A percentile compares a stretch with the other conserved stretches of the same genome.
Conservation (phyloP, 192 early-diverging fungal species). For the Rhizophagus sp. region DNA sequence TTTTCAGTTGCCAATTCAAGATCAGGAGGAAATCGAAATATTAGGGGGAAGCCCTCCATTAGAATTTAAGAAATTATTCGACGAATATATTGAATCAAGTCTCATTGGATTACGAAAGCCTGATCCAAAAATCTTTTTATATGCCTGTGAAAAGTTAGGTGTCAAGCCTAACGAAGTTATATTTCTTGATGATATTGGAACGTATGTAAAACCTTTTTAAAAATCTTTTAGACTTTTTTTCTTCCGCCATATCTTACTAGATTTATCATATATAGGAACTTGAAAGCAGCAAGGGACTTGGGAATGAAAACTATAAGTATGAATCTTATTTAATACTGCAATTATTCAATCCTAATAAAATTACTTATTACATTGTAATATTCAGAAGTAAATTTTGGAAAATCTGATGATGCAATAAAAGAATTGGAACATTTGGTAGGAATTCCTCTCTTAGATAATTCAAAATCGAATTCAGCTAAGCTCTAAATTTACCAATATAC, state of each 20-base stretch:
- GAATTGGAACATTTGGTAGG: slow-evolving; percentile 48
- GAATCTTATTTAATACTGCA: slow-evolving; percentile 19
- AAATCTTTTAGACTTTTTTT: not conserved
- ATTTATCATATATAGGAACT: slow-evolving; percentile 42
- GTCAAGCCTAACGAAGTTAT: slow-evolving; percentile 68
- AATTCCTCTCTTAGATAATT: slow-evolving; percentile 3
- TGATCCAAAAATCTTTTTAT: slow-evolving; percentile 69
- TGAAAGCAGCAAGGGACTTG: slow-evolving; percentile 67
- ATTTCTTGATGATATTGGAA: slow-evolving; percentile 86
- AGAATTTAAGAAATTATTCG: slow-evolving; percentile 58
- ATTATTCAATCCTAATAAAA: not conserved
- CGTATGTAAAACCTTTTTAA: slow-evolving; percentile 35
- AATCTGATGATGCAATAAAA: slow-evolving; percentile 50
- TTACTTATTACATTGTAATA: not conserved
- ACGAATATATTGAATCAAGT: slow-evolving; percentile 75
- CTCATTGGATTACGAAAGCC: slow-evolving; percentile 82
- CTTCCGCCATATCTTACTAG: not conserved
- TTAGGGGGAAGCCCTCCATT: slow-evolving; percentile 36
- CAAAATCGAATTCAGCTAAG: not conserved
- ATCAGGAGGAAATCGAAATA: slow-evolving; percentile 36
- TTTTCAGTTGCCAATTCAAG: slow-evolving; percentile 55
- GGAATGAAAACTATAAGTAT: slow-evolving; percentile 73
- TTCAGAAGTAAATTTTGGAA: slow-evolving; percentile 51
- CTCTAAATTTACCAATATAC: not conserved
- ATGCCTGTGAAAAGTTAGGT: slow-evolving; percentile 70